Evolutionary conservation across 768 basidiomycete species (phyloP), one percentile per base, ranked within the genome.

Genomic region (Boletellus ananas): DNA sequence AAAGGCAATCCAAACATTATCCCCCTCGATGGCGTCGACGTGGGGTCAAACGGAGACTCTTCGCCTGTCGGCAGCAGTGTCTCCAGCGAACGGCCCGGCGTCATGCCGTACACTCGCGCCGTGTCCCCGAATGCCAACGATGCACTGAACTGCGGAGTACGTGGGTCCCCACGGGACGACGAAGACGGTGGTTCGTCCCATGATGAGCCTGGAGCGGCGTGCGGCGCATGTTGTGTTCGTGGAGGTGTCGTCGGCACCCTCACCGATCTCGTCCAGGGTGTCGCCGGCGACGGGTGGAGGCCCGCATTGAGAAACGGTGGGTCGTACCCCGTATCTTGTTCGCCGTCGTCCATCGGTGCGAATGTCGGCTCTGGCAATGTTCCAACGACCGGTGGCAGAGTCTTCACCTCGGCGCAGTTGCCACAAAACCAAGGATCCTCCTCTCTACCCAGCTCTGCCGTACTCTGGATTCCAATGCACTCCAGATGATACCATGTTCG

Each of bases 341-440:
- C 47, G 1, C 72, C 72, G 33, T 81, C 79, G 52, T 86, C 83
- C 3, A 82, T 84, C 6, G 79, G 81, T 14, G 77, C 87, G 39
- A 90, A 84, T 0, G 77, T 87, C 1, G 88, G 88, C 59, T 87
- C 86, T 10, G 70, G 69, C 39, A 54, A 23, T 11, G 54, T 45
- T 10, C 47, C 37, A 18, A 49, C 57, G 29, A 72, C 71, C 37
- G 67, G 73, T 21, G 75, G 74, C 10, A 72, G 70, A 33, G 72
- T 74, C 39, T 51, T 72, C 68, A 27, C 68, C 54, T 56, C 79
- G 62, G 58, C 90, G 82, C 50, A 73, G 70, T 45, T 72, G 65
- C 66, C 88, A 86, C 66, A 68, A 65, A 77, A 92, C 89, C 90
- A 93, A 1, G 81, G 81, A 57, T 90, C 87, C 58, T 90, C 86